Evolutionary conservation across 164 flowering plant species (phyloP), one percentile per base, ranked within the genome.

Genomic region (Saururus chinensis): DNA sequence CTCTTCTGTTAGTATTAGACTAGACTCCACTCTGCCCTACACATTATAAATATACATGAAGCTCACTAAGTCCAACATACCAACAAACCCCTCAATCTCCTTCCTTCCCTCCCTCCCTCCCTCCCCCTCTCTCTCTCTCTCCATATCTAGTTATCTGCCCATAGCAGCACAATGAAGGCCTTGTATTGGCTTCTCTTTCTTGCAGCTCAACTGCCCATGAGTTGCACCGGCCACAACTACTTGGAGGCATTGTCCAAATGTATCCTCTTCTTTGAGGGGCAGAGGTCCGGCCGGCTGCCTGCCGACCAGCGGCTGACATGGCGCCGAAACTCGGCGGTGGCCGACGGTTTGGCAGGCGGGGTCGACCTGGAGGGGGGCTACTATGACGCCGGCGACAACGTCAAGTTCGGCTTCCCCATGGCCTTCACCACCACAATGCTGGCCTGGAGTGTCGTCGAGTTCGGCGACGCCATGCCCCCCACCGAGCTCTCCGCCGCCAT

Each of bases 301-400:
- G 58, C 61, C 0, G 84, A 81, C 64, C 98, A 89, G 64, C 70
- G 96, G 12, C 19, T 79, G 20, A 56, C 58, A 0, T 92, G 98
- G 98, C 79, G 96, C 1, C 75, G 70, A 0, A 68, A 84, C 60
- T 92, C 98, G 0, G 98, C 86, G 6, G 77, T 87, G n/a, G 69
- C 76, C 23, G 98, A 92, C 67, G 98, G 98, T 0, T 78, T 70
- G 71, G 61, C 58, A 7, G 64, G 25, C 2, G 73, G 68, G 10
- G 60, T 80, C 4, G 93, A 92, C 76, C 61, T 92, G 58, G 80
- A 79, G n/a, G 98, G 98, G 21, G 98, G 98, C 0, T 92, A 87
- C 74, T 88, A 92, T 64, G 96, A 92, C 64, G 98, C 98, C 56
- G 98, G 98, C 0, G 98, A 92, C 57, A 92, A 92, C 60, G 75